Evolutionary conservation across 73 alveolate genomes (phyloP), one percentile per base, ranked within the genome.

Genomic region (Paramecium biaurelia): DNA sequence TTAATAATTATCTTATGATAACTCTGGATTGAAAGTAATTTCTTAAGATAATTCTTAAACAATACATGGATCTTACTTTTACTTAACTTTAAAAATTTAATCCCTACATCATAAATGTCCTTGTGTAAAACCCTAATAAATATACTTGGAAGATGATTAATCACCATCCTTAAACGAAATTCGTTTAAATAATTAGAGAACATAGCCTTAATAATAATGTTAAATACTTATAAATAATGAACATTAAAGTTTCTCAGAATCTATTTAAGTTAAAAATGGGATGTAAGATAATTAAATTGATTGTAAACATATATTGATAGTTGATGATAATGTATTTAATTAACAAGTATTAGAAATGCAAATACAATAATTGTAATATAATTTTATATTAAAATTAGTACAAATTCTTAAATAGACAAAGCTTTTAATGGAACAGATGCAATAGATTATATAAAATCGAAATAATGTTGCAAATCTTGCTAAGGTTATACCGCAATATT

Each of bases 401-500:
- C 84, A 63, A 63, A 1, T 18, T 0, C 35, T n/a, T 32, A 79
- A 9, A 43, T 47, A 4, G 90, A 85, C 28, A 56, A 24, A 28
- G 63, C 87, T 6, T 56, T 10, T 26, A 37, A 42, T 37, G 93
- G 93, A 10, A 45, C 68, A 5, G 85, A 57, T 30, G 93, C 93
- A 15, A 2, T 85, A 21, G 93, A 85, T 12, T 21, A 34, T 2
- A 20, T 21, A 12, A 4, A 24, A 8, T 56, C 23, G 6, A 49
- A 42, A 68, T 23, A 56, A 59, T 79, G 90, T 79, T 42, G 14
- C 0, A 28, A 85, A 42, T 12, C 14, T 10, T 59, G 86, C 21
- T 21, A 10, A 59, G 93, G 93, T 32, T 85, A 85, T 85, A 1
- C 1, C 0, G 42, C 42, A 0, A 57, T 85, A 15, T 59, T 85